A percentile compares a stretch with the other conserved stretches of the same genome.
Evolutionary conservation across 331 rosid genomes (phyloP).

Genomic region (Telfairia occidentalis): DNA sequence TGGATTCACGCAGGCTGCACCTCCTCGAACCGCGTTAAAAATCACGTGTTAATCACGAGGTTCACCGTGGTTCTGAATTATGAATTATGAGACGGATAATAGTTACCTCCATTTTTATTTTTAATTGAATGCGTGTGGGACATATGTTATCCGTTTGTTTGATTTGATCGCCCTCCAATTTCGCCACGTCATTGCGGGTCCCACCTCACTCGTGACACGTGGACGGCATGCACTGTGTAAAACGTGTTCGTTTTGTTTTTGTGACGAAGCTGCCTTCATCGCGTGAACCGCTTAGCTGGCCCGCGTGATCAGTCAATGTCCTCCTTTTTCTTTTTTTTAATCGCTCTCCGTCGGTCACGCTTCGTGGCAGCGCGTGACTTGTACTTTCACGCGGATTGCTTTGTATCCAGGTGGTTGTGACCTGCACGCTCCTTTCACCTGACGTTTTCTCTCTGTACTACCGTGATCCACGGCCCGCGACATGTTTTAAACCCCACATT

Average conservation of each 20-base stretch:
- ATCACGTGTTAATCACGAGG: conserved; percentile 9
- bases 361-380: neutral
- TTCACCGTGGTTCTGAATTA: neutral
- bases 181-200: neutral
- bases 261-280: neutral
- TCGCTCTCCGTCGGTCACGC: neutral
- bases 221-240: conserved; percentile 8
- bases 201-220: neutral
- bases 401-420: neutral
- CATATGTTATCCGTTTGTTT: neutral
- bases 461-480: neutral
- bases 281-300: conserved; percentile 11
- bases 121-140: neutral
- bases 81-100: neutral
- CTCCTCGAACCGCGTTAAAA: neutral
- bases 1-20: neutral
- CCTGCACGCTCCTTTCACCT: neutral
- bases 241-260: conserved; percentile 7
- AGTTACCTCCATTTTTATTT: neutral
- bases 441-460: neutral
- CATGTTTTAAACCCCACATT: neutral
- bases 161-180: neutral
- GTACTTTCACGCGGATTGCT: neutral
- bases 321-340: neutral
- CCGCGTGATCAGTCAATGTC: conserved; percentile 1